These are phyloP conservation scores for Haematococcus lacustris DNA, from an alignment of 139 green algal genomes.

Conservation along the genomic window DNA sequence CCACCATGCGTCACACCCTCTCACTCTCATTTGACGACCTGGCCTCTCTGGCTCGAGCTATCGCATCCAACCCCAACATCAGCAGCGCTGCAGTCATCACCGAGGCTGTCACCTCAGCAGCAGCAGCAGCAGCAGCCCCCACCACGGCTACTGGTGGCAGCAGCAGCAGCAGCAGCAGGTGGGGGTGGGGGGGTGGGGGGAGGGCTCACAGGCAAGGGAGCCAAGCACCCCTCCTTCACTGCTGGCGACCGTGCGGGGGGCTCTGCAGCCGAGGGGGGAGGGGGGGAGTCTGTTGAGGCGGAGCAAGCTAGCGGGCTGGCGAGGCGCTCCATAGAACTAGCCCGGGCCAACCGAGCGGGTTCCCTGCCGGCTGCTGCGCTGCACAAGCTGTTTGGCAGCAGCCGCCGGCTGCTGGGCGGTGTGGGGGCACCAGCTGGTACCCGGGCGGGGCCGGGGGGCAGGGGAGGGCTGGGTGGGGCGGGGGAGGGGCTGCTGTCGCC, in stretches of 20 bases:
- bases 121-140: neutral
- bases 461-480: too few species aligned
- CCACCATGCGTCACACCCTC: slow-evolving; percentile 7
- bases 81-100: neutral
- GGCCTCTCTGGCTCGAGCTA: neutral
- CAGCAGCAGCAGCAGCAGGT: neutral
- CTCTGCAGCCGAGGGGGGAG: neutral
- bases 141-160: neutral
- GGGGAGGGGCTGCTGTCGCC: too few species aligned
- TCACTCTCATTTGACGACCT: slow-evolving; percentile 22
- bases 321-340: too few species aligned
- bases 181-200: slow-evolving; percentile 8
- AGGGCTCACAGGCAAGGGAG: too few species aligned
- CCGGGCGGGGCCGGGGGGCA: too few species aligned
- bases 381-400: neutral
- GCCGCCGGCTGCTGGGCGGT: too few species aligned
- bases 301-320: neutral
- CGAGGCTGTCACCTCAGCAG: neutral
- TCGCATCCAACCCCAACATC: neutral
- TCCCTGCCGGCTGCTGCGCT: neutral
- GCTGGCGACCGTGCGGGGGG: neutral
- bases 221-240: neutral
- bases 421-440: too few species aligned
- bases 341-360: too few species aligned
- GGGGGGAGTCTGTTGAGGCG: neutral